Base-by-base conservation (phyloP, 805 yeast genomes). In the Myxozyma sirexii region DNA sequence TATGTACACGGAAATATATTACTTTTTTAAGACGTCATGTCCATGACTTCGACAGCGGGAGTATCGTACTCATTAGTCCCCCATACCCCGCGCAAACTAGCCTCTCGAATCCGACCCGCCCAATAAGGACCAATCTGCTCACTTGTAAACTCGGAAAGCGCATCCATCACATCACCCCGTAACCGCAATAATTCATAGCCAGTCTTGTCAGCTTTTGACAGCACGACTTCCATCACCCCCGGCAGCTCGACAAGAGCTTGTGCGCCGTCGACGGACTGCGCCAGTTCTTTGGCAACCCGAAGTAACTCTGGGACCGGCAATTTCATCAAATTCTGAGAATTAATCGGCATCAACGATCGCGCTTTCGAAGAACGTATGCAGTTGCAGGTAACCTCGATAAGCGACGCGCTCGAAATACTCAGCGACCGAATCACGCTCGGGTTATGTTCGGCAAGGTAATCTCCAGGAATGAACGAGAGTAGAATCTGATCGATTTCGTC, bases 251-350 rank as follows among this genome's bases (percentile, higher is more conserved):
- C 52, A 26, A 65, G 52, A 13, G 47, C 33, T 46, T n/a, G 29
- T 13, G 63, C 53, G 23, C 68, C 68, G 19, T 42, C 52, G 19
- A n/a, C 39, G 19, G 66, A 33, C 17, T 31, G 45, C 4, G 64
- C 59, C 13, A 65, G 51, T n/a, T 62, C 58, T 24, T 35, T 35
- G 23, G 58, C 42, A 13, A 65, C 49, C 8, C 46, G 42, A 15
- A 65, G 56, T 41, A 64, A 41, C 7, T 55, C 52, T 29, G 65
- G 66, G 10, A 61, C 65, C 2, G 65, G 67, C 37, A 65, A 45
- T 19, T 57, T 47, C 19, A 56, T 26, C n/a, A 65, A 35, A 0
- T 27, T 15, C 17, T 51, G 56, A 6, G 67, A 53, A 33, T 54
- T 50, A 2, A 61, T 29, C 12, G 2, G n/a, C 15, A 61, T 46